These are phyloP conservation scores for Perkinsus marinus DNA, from an alignment of 169 alveolate genomes.

Conservation along the genomic window DNA sequence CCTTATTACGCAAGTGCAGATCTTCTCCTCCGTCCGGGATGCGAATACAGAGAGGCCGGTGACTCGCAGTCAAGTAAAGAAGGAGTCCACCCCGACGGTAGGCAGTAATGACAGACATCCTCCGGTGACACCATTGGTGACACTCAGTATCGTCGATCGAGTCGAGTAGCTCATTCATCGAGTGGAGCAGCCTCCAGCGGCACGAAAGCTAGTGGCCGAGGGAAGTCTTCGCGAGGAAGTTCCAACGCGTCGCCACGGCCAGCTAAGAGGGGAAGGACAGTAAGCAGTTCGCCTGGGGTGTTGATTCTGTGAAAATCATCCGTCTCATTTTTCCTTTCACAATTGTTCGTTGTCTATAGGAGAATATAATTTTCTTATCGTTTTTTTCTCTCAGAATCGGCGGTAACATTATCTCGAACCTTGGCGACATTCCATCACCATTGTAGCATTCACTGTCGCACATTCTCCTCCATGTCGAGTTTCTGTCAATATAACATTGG, in stretches of 20 bases:
- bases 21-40: background rate
- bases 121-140: no score
- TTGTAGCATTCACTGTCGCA: background rate
- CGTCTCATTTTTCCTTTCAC: no score
- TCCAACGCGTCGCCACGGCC: background rate
- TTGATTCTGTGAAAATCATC: no score
- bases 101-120: no score
- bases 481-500: no score
- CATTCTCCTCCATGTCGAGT: background rate
- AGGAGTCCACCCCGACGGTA: background rate
- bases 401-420: background rate
- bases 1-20: no score
- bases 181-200: background rate
- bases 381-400: background rate
- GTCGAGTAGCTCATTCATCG: background rate
- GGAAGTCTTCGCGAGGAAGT: background rate
- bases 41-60: background rate
- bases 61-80: background rate
- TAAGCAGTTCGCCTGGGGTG: no score
- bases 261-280: background rate
- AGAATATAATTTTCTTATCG: no score
- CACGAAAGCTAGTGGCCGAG: background rate
- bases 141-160: background rate
- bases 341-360: no score
- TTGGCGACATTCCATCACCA: background rate